Evolutionary conservation across 495 filamentous ascomycete species (phyloP), one percentile per base, ranked within the genome.

Genomic region (Penicillium dipodomyicola): DNA sequence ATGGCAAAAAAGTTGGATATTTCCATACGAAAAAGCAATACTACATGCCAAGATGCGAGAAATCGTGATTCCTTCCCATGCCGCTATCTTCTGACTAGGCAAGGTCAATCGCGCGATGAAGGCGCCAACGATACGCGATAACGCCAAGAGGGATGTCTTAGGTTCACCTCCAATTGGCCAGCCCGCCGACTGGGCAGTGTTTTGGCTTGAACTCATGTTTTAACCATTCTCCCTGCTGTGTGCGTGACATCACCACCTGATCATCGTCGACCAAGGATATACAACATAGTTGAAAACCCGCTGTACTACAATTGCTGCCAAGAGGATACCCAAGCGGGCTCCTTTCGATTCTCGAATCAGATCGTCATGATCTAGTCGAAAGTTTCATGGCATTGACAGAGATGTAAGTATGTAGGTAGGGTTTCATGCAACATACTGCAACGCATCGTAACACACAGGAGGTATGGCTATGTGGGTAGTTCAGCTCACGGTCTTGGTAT

Each of bases 161-260:
- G 20, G n/a, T 20, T 37, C 30, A 17, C 19, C 22, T 20, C 5
- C 43, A 35, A 54, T 44, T 54, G n/a, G 41, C 20, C 20, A 29
- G 27, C 14, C 19, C 29, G 4, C 15, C 9, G n/a, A 43, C 35
- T 43, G 17, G 32, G 33, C 20, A 7, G 32, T 22, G n/a, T 40
- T 35, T 51, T 39, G 49, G 35, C 14, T 40, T 40, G 14, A 29
- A 40, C n/a, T 35, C 33, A 22, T 7, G 20, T 14, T 27, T 39
- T 40, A 10, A 46, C 12, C 23, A 3, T 14, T n/a, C 33, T 39
- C 11, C 11, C 27, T 30, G 23, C 29, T 14, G 30, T 12, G 15
- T 7, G 19, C 32, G 25, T 42, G 50, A 52, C 50, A 52, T 52
- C 50, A 41, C 25, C 50, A 52, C 39, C 22, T 52, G 50, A 52